Base-by-base conservation (phyloP, 768 basidiomycete species). In the Pholiota microspora region DNA sequence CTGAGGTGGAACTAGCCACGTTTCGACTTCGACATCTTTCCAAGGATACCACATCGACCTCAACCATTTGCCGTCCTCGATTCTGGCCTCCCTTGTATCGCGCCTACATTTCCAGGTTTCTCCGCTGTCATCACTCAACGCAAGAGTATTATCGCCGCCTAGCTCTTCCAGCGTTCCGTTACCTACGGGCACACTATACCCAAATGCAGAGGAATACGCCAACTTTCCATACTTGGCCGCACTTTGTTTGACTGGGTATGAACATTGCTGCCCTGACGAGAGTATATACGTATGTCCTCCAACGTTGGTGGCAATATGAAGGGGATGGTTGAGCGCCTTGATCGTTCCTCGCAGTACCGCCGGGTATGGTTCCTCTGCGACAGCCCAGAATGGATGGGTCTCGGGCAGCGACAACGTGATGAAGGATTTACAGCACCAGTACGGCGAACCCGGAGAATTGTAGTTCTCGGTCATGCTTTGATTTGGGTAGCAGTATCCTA, bases 401-500 rank as follows among this genome's bases (percentile, higher is more conserved):
- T 80, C 76, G 1, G 86, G 81, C 2, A 88, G 75, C 5, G 86
- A 74, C 13, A 90, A 79, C 5, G 85, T 67, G 34, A 85, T 74
- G 67, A 92, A 90, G 1, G 86, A 84, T 64, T 89, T 88, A 73
- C 86, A 89, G 64, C 84, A 86, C 89, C 88, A 90, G 69, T 90
- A 92, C 2, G 86, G 85, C 23, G 86, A 88, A 16, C 87, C 87
- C 15, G 83, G 82, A 4, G 86, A 86, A 65, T 90, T 89, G 73
- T 92, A 89, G 69, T 87, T 89, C 65, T 90, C 84, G 12, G 82
- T 86, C 74, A 89, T 84, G 66, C 85, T 85, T 69, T 82, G 83
- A 61, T 87, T 88, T 27, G 85, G 86, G 61, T 88, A 89, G 45
- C 73, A 71, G 63, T 76, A 89, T 2, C 87, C 88, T 60, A 89